phyloP scores from a whole-genome alignment of 495 filamentous ascomycete genomes.

The Amniculicola lignicola region DNA sequence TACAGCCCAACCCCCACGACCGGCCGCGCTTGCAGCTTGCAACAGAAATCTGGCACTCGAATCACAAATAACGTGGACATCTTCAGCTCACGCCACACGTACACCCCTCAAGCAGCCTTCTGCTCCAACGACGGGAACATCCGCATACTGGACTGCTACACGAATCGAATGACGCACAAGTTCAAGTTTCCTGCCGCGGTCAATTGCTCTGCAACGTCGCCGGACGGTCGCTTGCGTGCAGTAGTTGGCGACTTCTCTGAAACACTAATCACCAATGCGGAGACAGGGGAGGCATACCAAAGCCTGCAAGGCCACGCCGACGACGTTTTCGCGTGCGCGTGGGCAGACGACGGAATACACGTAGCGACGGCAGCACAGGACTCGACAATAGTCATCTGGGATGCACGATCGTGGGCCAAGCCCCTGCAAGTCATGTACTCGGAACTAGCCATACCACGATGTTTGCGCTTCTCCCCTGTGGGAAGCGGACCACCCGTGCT shows the following conservation, averaged over 20 bases:
- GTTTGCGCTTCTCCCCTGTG: slow-evolving; percentile 75
- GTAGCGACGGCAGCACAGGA: slow-evolving; percentile 92
- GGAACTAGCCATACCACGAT: slow-evolving; percentile 76
- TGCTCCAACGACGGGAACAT: slow-evolving; percentile 78
- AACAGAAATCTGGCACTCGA: slow-evolving; percentile 64
- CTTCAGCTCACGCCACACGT: slow-evolving; percentile 56
- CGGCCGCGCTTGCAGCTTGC: slow-evolving; percentile 62
- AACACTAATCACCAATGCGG: slow-evolving; percentile 61
- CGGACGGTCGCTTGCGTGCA: slow-evolving; percentile 74
- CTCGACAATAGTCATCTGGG: slow-evolving; percentile 78
- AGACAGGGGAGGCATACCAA: slow-evolving; percentile 55
- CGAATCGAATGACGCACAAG: slow-evolving; percentile 62
- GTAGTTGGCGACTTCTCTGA: slow-evolving; percentile 66
- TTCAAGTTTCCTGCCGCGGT: slow-evolving; percentile 64
- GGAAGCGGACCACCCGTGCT: slow-evolving; percentile 72
- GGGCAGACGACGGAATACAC: slow-evolving; percentile 83
- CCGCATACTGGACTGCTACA: slow-evolving; percentile 69
- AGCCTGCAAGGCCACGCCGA: slow-evolving; percentile 69
- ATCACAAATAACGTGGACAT: slow-evolving; percentile 88
- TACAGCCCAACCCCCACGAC: slow-evolving; percentile 48
- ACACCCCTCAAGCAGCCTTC: slow-evolving; percentile 67
- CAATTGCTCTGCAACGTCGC: slow-evolving; percentile 81
- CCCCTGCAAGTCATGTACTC: slow-evolving; percentile 63
- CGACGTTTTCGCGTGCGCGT: slow-evolving; percentile 85
- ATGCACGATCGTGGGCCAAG: slow-evolving; percentile 68